Percentiles rank a stretch among this genome's conserved stretches.
Evolutionary conservation across 2,329 filamentous ascomycete species (phyloP).

Genomic region (Apiospora kogelbergensis): DNA sequence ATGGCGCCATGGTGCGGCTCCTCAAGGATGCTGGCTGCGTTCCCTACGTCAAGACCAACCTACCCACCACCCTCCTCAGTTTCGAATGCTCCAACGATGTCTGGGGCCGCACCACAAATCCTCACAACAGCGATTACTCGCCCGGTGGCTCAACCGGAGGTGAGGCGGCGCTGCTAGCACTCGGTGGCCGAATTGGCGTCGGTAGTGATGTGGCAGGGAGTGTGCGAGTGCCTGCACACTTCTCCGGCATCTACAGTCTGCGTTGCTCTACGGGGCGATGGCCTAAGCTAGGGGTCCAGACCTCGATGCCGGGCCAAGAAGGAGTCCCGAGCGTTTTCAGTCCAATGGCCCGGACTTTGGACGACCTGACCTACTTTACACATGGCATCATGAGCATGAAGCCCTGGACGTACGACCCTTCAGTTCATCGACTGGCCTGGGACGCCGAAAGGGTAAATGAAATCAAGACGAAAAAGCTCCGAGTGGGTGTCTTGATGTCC

Average conservation of each 20-base stretch:
- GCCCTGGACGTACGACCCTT: slow-evolving; percentile 87
- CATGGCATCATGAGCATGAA: slow-evolving; percentile 74
- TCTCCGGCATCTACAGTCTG: slow-evolving; percentile 83
- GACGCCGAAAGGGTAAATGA: slow-evolving; percentile 59
- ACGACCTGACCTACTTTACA: slow-evolving; percentile 83
- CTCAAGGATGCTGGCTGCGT: slow-evolving; percentile 87
- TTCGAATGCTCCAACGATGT: slow-evolving; percentile 79
- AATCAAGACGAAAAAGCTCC: slow-evolving; percentile 60
- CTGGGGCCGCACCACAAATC: slow-evolving; percentile 82
- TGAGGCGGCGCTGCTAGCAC: slow-evolving; percentile 78
- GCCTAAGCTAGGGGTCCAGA: slow-evolving; percentile 81
- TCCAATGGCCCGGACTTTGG: slow-evolving; percentile 85
- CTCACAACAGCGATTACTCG: slow-evolving; percentile 80
- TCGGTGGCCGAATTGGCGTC: slow-evolving; percentile 83
- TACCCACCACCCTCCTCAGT: slow-evolving; percentile 82
- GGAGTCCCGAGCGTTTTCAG: slow-evolving; percentile 87
- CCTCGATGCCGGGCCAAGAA: slow-evolving; percentile 91
- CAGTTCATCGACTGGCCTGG: slow-evolving; percentile 84
- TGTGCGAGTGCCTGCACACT: slow-evolving; percentile 83
- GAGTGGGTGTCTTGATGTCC: slow-evolving; percentile 74
- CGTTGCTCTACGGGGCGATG: slow-evolving; percentile 87
- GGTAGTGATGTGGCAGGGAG: slow-evolving; percentile 91
- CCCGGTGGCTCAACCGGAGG: slow-evolving; percentile 89
- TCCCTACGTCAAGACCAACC: slow-evolving; percentile 89
- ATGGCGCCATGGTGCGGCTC: slow-evolving; percentile 73